Percentiles rank a stretch among this genome's conserved stretches.
phyloP scores from a whole-genome alignment of 768 basidiomycete species.

The Jaapia argillacea region DNA sequence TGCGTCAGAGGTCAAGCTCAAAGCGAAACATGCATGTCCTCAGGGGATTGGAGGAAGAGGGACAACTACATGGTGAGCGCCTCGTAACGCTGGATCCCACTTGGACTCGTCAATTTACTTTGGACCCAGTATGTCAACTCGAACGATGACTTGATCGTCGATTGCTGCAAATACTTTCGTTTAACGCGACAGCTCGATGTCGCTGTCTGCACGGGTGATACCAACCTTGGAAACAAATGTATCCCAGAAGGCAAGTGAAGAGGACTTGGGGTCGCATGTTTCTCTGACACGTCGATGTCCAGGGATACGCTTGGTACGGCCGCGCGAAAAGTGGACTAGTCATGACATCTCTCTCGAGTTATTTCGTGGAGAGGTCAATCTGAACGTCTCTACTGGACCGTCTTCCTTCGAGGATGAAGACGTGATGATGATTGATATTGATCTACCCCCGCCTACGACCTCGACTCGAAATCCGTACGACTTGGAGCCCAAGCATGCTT shows the following conservation, averaged over 20 bases:
- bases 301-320: not conserved
- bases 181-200: constrained; percentile 32
- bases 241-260: constrained; percentile 32
- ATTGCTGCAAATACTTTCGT: constrained; percentile 60
- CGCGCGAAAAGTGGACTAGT: not conserved
- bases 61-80: constrained; percentile 10
- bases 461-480: constrained; percentile 21
- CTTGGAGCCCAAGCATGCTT: constrained; percentile 40
- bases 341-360: not conserved
- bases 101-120: not conserved
- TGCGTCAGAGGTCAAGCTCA: constrained; percentile 20
- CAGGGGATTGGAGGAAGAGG: constrained; percentile 50
- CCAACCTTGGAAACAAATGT: constrained; percentile 48
- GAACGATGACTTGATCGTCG: constrained; percentile 67
- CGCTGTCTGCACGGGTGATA: constrained; percentile 60
- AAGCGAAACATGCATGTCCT: constrained; percentile 18
- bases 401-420: constrained; percentile 10
- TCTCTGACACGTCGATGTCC: not conserved
- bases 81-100: not conserved
- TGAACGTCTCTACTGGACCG: not conserved
- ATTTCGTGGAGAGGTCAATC: not conserved
- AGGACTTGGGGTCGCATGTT: not conserved
- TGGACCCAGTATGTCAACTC: constrained; percentile 11
- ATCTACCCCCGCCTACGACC: constrained; percentile 12
- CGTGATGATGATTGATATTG: constrained; percentile 56